Conservation (phyloP, 441 rosid genomes). For the Theobroma grandiflorum region DNA sequence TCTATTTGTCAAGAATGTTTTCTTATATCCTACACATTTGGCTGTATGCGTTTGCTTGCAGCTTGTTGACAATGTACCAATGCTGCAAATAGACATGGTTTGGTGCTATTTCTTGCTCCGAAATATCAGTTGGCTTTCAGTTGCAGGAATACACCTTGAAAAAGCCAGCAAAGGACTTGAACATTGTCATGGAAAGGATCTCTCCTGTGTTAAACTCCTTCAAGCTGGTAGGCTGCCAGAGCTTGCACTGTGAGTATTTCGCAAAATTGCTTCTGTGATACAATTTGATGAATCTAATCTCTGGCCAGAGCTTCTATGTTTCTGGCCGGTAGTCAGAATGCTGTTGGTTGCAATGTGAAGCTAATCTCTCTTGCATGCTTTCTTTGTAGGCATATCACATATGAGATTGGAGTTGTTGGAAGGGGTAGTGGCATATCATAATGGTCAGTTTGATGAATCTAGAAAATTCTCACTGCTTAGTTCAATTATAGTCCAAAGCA, state of each 20-base stretch:
- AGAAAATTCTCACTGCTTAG: conserved; percentile 70
- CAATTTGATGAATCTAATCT: too few relatives aligned
- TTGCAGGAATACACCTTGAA: conserved; percentile 79
- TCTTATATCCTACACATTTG: background rate
- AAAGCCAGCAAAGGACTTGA: conserved; percentile 91
- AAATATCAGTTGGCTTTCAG: conserved; percentile 78
- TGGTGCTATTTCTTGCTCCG: conserved; percentile 96
- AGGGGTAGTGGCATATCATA: conserved; percentile 93
- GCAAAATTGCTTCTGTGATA: conserved; percentile 16
- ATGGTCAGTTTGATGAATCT: conserved; percentile 68
- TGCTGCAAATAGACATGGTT: conserved; percentile 92
- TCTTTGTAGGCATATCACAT: conserved; percentile 64
- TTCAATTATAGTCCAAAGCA: conserved; percentile 1
- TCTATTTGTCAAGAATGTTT: background rate
- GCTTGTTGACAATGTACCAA: conserved; percentile 85
- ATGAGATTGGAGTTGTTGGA: conserved; percentile 89
- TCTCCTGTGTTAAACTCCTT: conserved; percentile 80
- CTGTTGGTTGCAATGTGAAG: conserved; percentile 20
- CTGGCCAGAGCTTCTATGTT: too few relatives aligned
- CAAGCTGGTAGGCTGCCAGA: conserved; percentile 77
- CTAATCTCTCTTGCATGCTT: conserved; percentile 25
- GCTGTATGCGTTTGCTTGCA: conserved; percentile 41
- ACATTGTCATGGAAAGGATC: conserved; percentile 86
- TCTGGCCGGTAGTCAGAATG: conserved; percentile 10
- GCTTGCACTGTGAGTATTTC: conserved; percentile 71